Evolutionary conservation across 371 early-diverging fungal genomes (phyloP).

Genomic region (Apophysomyces elegans): DNA sequence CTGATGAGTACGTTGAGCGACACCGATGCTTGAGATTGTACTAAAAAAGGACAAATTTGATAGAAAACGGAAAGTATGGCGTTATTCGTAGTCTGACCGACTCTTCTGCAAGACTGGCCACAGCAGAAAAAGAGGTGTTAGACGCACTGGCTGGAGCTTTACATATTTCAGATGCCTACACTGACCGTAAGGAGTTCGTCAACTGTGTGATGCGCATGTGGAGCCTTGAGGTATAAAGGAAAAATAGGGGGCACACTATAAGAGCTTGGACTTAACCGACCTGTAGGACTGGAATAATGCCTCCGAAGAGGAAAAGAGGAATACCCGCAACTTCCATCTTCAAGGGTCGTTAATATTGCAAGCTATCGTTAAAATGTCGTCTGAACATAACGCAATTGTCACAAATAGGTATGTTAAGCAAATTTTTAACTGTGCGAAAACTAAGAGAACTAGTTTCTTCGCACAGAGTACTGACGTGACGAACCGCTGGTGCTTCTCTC

Average conservation of each 20-base stretch:
- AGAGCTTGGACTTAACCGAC: neutral
- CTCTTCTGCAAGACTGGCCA: constrained; percentile 62
- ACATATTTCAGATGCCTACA: constrained; percentile 43
- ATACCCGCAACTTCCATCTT: constrained; percentile 58
- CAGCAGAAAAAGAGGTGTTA: constrained; percentile 63
- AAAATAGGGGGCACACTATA: neutral
- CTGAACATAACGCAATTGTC: constrained; percentile 60
- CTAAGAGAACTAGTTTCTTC: constrained; percentile 44
- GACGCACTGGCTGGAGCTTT: constrained; percentile 61
- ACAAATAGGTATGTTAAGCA: constrained; percentile 49
- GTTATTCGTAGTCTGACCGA: constrained; percentile 70
- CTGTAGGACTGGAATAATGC: constrained; percentile 37
- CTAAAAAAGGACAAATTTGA: neutral
- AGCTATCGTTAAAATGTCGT: constrained; percentile 67
- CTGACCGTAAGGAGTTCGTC: constrained; percentile 60
- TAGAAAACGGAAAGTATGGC: constrained; percentile 60
- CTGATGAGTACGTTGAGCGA: constrained; percentile 44
- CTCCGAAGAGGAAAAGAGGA: constrained; percentile 39
- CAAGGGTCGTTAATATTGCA: constrained; percentile 80
- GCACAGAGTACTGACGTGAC: constrained; percentile 55
- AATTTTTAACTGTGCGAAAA: constrained; percentile 1
- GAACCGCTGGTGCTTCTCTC: constrained; percentile 67
- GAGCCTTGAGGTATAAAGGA: constrained; percentile 38
- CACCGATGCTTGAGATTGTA: neutral
- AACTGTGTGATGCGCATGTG: constrained; percentile 68